Evolutionary conservation across 2,329 filamentous ascomycete genomes (phyloP).

Genomic region (Neophaeococcomyces aloes): DNA sequence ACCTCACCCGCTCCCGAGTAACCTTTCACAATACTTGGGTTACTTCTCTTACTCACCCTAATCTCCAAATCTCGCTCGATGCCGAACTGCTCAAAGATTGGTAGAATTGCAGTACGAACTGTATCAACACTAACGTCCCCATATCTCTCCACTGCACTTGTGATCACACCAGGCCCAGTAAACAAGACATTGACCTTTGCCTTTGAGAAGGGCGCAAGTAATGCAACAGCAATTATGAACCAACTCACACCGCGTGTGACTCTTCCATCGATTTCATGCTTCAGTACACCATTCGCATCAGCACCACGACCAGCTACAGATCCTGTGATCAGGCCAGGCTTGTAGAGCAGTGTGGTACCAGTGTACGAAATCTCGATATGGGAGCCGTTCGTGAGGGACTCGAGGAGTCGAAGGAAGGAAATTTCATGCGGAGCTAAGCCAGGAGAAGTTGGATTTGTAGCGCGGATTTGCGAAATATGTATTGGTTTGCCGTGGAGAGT

Average conservation of each 20-base stretch:
- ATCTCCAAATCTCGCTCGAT: constrained; percentile 80
- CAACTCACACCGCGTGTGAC: constrained; percentile 78
- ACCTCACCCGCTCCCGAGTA: constrained; percentile 80
- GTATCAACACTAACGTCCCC: constrained; percentile 89
- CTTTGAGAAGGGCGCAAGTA: constrained; percentile 89
- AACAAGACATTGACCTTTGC: constrained; percentile 82
- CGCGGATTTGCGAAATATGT: constrained; percentile 88
- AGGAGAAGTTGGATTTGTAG: constrained; percentile 71
- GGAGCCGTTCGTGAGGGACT: constrained; percentile 88
- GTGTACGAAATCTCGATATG: constrained; percentile 94
- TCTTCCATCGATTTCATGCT: constrained; percentile 66
- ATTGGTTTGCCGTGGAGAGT: constrained; percentile 83
- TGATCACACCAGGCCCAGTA: constrained; percentile 84
- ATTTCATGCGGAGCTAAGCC: constrained; percentile 88
- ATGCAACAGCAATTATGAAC: constrained; percentile 78
- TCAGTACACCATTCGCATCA: constrained; percentile 59
- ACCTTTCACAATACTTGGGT: constrained; percentile 54
- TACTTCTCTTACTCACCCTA: constrained; percentile 67
- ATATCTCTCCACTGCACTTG: constrained; percentile 60
- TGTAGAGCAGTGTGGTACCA: constrained; percentile 84
- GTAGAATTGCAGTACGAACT: constrained; percentile 83
- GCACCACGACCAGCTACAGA: constrained; percentile 66
- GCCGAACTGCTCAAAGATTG: constrained; percentile 80
- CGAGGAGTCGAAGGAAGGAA: constrained; percentile 88
- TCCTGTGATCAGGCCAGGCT: constrained; percentile 84